Conservation (phyloP, 139 green algal species). For the Chlamydomonas sp. region DNA sequence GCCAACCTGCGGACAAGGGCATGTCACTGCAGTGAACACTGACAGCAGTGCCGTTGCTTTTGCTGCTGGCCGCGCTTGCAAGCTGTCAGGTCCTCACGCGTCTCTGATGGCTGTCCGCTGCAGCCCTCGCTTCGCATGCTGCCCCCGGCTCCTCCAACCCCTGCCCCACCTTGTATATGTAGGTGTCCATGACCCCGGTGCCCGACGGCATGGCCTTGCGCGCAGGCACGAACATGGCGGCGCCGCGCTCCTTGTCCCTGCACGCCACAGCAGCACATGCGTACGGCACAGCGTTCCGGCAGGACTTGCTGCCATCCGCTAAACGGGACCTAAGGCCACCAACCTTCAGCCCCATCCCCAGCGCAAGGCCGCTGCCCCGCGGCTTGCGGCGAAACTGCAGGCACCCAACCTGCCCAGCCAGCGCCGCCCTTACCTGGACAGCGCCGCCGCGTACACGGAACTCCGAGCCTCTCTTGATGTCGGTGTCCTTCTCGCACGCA, state of each 20-base stretch:
- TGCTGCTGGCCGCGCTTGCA: not conserved
- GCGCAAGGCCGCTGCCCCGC: too few relatives aligned
- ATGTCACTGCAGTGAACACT: not conserved
- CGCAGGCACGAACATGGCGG: slow-evolving; percentile 8
- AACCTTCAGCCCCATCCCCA: too few relatives aligned
- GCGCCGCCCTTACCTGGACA: too few relatives aligned
- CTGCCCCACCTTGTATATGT: slow-evolving; percentile 15
- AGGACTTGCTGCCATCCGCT: not conserved
- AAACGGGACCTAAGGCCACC: not conserved
- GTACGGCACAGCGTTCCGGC: not conserved
- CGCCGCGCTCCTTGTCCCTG: slow-evolving; percentile 18
- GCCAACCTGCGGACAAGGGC: not conserved
- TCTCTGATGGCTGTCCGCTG: too few relatives aligned
- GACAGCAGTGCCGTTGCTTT: too few relatives aligned
- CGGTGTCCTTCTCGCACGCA: too few relatives aligned
- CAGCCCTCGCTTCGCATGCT: not conserved
- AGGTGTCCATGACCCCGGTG: slow-evolving; percentile 29
- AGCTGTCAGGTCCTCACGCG: not conserved
- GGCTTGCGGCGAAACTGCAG: too few relatives aligned
- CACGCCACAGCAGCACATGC: not conserved
- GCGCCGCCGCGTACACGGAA: too few relatives aligned
- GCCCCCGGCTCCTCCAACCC: not conserved
- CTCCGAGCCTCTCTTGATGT: too few relatives aligned
- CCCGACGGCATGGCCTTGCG: slow-evolving; percentile 10
- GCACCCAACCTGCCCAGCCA: too few relatives aligned